A percentile compares a stretch with the other conserved stretches of the same genome.
Evolutionary conservation across 768 basidiomycete species (phyloP).

Genomic region (Tephrocybe sp.): DNA sequence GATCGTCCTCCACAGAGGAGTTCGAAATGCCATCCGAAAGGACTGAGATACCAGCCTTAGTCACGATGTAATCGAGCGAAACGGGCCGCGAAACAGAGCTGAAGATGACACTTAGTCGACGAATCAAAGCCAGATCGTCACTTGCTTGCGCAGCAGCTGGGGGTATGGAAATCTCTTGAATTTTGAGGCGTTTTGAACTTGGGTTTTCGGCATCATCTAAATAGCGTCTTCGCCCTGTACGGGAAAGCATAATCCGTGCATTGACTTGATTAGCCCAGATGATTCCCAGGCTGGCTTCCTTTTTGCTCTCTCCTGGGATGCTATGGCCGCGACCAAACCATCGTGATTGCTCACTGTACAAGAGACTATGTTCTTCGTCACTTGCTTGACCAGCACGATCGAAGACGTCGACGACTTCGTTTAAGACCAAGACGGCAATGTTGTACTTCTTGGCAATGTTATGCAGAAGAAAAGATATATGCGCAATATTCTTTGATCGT

Average conservation of each 20-base stretch:
- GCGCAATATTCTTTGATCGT: slow-evolving; percentile 68
- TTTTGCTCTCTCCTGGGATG: slow-evolving; percentile 55
- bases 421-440: slow-evolving; percentile 81
- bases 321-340: slow-evolving; percentile 74
- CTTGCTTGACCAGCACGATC: slow-evolving; percentile 26
- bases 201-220: slow-evolving; percentile 35
- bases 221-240: slow-evolving; percentile 69
- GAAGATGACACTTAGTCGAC: slow-evolving; percentile 78
- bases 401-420: slow-evolving; percentile 87
- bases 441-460: slow-evolving; percentile 59
- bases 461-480: slow-evolving; percentile 73
- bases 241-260: slow-evolving; percentile 75
- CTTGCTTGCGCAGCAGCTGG: neutral
- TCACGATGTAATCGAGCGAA: slow-evolving; percentile 77
- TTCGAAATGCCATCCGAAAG: slow-evolving; percentile 22
- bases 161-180: slow-evolving; percentile 6
- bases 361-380: slow-evolving; percentile 35
- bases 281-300: slow-evolving; percentile 85
- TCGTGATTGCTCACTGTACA: slow-evolving; percentile 72
- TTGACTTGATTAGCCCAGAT: slow-evolving; percentile 96
- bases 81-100: slow-evolving; percentile 57
- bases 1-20: slow-evolving; percentile 1
- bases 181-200: slow-evolving; percentile 27
- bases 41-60: slow-evolving; percentile 52
- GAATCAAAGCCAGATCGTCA: slow-evolving; percentile 54